Conservation (phyloP, 257 asterid genomes). For the Hygrophila difformis region DNA sequence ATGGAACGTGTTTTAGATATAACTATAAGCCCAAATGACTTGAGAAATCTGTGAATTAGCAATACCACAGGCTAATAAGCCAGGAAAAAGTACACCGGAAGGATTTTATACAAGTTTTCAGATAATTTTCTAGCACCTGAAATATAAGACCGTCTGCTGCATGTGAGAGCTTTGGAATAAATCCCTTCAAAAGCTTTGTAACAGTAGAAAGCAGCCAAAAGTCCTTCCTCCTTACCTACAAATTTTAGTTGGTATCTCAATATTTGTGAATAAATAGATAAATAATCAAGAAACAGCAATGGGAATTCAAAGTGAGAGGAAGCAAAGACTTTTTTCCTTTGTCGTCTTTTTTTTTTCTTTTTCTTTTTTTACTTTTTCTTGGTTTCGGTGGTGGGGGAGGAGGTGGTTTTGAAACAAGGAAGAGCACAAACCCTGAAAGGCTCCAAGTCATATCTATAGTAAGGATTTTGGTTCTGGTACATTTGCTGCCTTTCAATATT, state of each 20-base stretch:
- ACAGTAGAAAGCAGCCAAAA: slow-evolving; percentile 97
- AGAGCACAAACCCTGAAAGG: slow-evolving; percentile 77
- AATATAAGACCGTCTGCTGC: slow-evolving; percentile 96
- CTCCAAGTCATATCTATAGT: slow-evolving; percentile 84
- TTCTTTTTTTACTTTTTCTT: too few relatives aligned
- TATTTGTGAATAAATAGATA: slow-evolving; percentile 4
- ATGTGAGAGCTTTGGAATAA: slow-evolving; percentile 92
- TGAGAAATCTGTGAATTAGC: too few relatives aligned
- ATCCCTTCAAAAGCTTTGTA: slow-evolving; percentile 68
- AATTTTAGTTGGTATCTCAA: slow-evolving; percentile 25
- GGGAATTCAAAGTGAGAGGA: not conserved
- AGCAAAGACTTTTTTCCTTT: too few relatives aligned
- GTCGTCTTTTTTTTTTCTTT: too few relatives aligned
- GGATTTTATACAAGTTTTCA: slow-evolving; percentile 3
- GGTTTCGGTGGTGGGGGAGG: too few relatives aligned
- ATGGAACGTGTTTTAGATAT: too few relatives aligned
- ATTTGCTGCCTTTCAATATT: slow-evolving; percentile 55
- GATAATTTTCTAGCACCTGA: slow-evolving; percentile 47
- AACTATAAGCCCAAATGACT: too few relatives aligned
- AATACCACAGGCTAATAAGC: too few relatives aligned
- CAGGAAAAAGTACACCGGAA: too few relatives aligned
- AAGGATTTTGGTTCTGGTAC: slow-evolving; percentile 55
- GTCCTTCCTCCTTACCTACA: slow-evolving; percentile 91
- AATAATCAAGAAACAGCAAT: not conserved
- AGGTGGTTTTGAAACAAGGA: too few relatives aligned